These are phyloP conservation scores for Prototheca stagnorum DNA, from an alignment of 163 green algal genomes.

Conservation along the genomic window DNA sequence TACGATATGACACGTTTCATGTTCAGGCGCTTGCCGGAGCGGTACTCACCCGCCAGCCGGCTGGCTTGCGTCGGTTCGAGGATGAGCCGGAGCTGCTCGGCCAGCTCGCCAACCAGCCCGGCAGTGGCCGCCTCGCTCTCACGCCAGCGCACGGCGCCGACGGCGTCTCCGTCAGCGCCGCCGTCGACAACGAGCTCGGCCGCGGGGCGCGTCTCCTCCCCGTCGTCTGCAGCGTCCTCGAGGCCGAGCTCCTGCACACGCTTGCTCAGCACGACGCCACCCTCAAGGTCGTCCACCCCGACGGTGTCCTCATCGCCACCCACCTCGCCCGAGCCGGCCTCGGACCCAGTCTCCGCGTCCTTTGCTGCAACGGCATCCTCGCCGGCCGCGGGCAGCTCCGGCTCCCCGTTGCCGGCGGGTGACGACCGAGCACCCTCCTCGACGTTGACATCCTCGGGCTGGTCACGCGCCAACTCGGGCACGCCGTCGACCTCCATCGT, in stretches of 20 bases:
- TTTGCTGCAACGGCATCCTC: no score
- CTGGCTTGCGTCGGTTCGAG: slow-evolving; percentile 82
- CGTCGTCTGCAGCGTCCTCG: neutral
- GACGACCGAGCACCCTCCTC: no score
- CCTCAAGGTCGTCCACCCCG: no score
- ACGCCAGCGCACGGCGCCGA: neutral
- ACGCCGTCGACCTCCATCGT: no score
- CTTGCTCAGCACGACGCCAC: neutral
- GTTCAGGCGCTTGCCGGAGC: slow-evolving; percentile 92
- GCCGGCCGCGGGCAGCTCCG: no score
- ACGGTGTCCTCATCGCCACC: no score
- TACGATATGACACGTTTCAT: slow-evolving; percentile 96
- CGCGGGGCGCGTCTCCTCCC: neutral
- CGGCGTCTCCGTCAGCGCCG: neutral
- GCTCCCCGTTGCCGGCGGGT: no score
- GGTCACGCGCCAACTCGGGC: no score
- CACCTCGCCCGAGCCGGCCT: no score
- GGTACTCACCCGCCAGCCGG: slow-evolving; percentile 82
- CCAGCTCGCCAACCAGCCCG: slow-evolving; percentile 61
- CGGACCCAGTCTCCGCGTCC: no score
- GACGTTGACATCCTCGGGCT: no score
- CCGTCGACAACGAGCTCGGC: neutral
- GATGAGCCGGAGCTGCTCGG: slow-evolving; percentile 89
- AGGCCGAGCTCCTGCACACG: neutral
- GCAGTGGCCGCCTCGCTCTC: neutral